Evolutionary conservation across 192 early-diverging fungal genomes (phyloP).

Genomic region (Bifiguratus adelaidae): DNA sequence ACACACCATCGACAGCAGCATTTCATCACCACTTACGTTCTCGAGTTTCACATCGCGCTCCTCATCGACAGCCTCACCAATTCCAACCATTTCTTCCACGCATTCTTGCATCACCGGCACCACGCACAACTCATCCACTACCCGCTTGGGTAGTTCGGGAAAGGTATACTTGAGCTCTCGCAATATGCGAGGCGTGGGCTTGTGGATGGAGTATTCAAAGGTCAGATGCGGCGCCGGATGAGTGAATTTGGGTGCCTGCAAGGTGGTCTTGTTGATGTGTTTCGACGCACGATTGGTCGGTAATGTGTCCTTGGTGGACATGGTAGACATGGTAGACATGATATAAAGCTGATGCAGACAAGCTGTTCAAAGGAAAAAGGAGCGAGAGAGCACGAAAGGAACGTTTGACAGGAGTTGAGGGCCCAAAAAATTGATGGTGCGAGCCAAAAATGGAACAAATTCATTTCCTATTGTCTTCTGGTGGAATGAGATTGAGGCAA

Average conservation of each 20-base stretch:
- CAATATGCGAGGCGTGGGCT: constrained; percentile 34
- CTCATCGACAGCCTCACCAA: constrained; percentile 49
- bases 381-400: too few relatives aligned
- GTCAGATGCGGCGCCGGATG: neutral
- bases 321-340: too few relatives aligned
- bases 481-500: too few relatives aligned
- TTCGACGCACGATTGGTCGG: too few relatives aligned
- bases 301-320: too few relatives aligned
- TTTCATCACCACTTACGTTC: constrained; percentile 32
- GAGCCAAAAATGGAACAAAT: too few relatives aligned
- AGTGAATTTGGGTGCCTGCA: neutral
- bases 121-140: constrained; percentile 45
- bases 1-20: neutral
- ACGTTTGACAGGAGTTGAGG: too few relatives aligned
- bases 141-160: constrained; percentile 32
- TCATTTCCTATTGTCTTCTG: too few relatives aligned
- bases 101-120: constrained; percentile 78
- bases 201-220: constrained; percentile 38
- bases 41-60: constrained; percentile 79
- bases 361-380: too few relatives aligned
- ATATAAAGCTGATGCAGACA: too few relatives aligned
- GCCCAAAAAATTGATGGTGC: too few relatives aligned
- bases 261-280: too few relatives aligned
- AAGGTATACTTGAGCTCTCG: constrained; percentile 68
- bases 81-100: constrained; percentile 64